Evolutionary conservation across 23 red algal genomes (phyloP), one percentile per base, ranked within the genome.

Genomic region (Gracilariopsis chorda): DNA sequence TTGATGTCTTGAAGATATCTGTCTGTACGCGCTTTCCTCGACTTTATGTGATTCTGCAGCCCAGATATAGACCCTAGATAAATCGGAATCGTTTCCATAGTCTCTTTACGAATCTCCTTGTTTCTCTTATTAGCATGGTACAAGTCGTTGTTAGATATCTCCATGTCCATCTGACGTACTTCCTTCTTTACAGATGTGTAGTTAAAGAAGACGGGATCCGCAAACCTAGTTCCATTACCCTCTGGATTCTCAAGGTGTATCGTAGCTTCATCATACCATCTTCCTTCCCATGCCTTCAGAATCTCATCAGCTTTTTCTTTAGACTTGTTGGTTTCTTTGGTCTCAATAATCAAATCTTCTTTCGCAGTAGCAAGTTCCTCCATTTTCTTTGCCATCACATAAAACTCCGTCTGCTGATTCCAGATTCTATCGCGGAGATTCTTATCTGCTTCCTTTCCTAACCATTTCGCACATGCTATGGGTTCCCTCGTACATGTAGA

Each of bases 1-100:
- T 89, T 89, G 35, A 89, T 89, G 25, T 89, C 85, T 42, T 60
- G 48, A 35, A 89, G 61, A 55, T 89, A 89, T 57, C 72, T 69
- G 21, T 89, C 70, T 35, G 85, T 89, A 44, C 78, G 68, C 17
- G 21, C 36, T 52, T 77, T 73, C 23, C 63, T 89, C 11, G 85
- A 89, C 65, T 78, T 53, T 1, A 89, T 35, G 24, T 70, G 85
- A 32, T 77, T 89, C 51, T 89, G 40, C 20, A 89, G 44, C 9
- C 43, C 34, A n/a, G 69, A 24, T 2, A 89, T 89, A 27, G 85
- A 76, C 41, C 51, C 51, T 57, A 78, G 42, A 44, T 34, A 39
- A 14, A 42, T 44, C 24, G 68, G 69, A 57, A 78, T 78, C 58
- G 76, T 61, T 10, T 78, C 48, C 37, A 89, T 59, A 7, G 68